Evolutionary conservation across 2,329 filamentous ascomycete genomes (phyloP), one percentile per base, ranked within the genome.

Genomic region (Pseudogymnoascus sp.): DNA sequence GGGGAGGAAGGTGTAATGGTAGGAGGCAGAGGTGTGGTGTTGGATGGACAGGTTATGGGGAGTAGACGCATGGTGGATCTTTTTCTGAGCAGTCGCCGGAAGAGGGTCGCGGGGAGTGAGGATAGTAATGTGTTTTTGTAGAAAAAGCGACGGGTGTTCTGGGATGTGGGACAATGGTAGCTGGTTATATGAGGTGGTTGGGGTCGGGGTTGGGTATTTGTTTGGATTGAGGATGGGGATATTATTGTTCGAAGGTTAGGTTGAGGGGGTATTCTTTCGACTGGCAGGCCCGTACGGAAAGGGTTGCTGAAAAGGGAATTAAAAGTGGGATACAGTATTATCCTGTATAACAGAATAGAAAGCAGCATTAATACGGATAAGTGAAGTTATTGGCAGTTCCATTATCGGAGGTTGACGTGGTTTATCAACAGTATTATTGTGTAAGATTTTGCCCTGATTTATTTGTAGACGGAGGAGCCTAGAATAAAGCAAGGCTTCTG

Each of bases 21-120:
- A 63, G 18, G 60, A 62, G 3, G 64, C 64, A 18, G 64, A 59
- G 7, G 4, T 21, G 2, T 64, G 60, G 10, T n/a, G 5, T 63
- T 66, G 63, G 73, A 75, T 40, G 70, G 72, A 0, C 76, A 78
- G 63, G 70, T 70, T 0, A 70, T 77, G 64, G 78, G 78, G 2
- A 80, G 80, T 67, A 78, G 78, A 70, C 74, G 75, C 44, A 83
- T 84, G 78, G 81, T 84, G 6, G 81, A 84, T 61, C 64, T 79
- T 59, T 84, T 84, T 68, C 72, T 84, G 28, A 82, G 75, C 64
- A 81, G 77, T 56, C 75, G 81, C 16, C 75, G 78, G 14, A 78
- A 71, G 65, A 74, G 76, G 11, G 76, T 78, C 38, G 70, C 73
- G 23, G 76, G 76, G 11, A 75, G 73, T 59, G 74, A 74, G 3